Evolutionary conservation across 1,139 yeast species (phyloP).

Genomic region (Kazachstania sp.): DNA sequence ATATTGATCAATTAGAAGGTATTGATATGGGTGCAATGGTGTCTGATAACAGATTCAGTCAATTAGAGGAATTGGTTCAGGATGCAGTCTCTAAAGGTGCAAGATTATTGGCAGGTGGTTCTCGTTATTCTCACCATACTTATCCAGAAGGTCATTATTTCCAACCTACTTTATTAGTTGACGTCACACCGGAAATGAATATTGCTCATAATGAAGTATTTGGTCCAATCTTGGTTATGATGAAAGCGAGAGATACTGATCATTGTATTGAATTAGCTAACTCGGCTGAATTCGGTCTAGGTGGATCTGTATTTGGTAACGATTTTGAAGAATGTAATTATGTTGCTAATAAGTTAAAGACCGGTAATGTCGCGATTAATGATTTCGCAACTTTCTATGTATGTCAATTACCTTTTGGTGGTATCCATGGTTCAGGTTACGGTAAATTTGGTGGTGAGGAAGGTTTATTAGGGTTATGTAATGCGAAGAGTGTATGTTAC

Average conservation of each 20-base stretch:
- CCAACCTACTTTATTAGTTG: conserved; percentile 76
- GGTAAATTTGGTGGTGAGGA: conserved; percentile 98
- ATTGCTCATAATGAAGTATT: conserved; percentile 87
- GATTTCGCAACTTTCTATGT: conserved; percentile 95
- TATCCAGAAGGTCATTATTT: conserved; percentile 94
- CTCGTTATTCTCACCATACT: conserved; percentile 71
- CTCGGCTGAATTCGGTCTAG: conserved; percentile 82
- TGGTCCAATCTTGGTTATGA: conserved; percentile 79
- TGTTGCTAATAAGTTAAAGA: conserved; percentile 54
- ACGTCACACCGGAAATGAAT: conserved; percentile 67
- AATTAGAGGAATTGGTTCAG: conserved; percentile 53
- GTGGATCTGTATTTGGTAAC: conserved; percentile 78
- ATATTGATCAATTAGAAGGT: conserved; percentile 79
- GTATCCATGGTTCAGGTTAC: conserved; percentile 83
- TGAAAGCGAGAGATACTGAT: conserved; percentile 56
- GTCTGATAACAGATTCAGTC: conserved; percentile 61
- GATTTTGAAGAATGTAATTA: conserved; percentile 48
- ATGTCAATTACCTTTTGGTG: conserved; percentile 95
- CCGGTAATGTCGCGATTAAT: conserved; percentile 92
- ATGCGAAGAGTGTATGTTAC: conserved; percentile 76
- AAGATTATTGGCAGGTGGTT: conserved; percentile 67
- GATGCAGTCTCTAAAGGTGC: conserved; percentile 85
- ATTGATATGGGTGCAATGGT: conserved; percentile 97
- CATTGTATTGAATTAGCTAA: conserved; percentile 78
- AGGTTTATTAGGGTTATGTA: conserved; percentile 82